A percentile compares a stretch with the other conserved stretches of the same genome.
Evolutionary conservation across 75 land plant species (phyloP).

Genomic region (Ceratopteris richardii): DNA sequence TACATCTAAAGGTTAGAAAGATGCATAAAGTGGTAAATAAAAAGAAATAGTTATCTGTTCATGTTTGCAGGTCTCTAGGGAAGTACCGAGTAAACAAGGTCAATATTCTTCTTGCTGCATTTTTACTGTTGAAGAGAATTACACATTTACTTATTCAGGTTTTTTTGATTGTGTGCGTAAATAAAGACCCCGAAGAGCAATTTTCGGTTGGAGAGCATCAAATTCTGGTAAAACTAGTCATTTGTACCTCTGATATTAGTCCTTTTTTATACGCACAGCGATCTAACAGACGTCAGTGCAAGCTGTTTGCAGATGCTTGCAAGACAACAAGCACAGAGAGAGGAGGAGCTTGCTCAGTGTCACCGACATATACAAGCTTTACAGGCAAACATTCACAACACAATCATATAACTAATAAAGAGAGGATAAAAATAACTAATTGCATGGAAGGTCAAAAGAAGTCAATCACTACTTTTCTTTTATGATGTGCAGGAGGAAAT

Average conservation of each 20-base stretch:
- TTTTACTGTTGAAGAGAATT: background rate
- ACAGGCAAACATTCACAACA: conserved; percentile 53
- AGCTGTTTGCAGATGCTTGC: conserved; percentile 54
- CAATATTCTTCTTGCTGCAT: background rate
- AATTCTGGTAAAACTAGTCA: conserved; percentile 66
- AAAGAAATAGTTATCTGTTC: too few species aligned
- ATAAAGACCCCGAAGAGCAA: background rate
- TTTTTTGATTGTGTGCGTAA: background rate
- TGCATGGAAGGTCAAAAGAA: too few species aligned
- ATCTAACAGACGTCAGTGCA: too few species aligned
- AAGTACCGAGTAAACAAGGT: background rate
- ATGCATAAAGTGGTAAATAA: too few species aligned
- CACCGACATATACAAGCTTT: conserved; percentile 92
- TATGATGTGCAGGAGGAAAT: conserved; percentile 95
- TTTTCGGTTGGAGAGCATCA: conserved; percentile 66
- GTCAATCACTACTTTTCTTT: too few species aligned
- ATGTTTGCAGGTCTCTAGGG: conserved; percentile 3
- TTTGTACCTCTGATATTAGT: too few species aligned
- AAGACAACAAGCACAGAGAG: conserved; percentile 97
- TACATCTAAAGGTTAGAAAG: too few species aligned
- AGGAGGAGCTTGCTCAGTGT: conserved; percentile 84
- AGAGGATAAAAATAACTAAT: too few species aligned
- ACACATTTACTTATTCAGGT: background rate
- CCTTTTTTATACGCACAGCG: too few species aligned
- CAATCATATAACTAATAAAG: too few species aligned